Evolutionary conservation across 1,284 basidiomycete species (phyloP), one percentile per base, ranked within the genome.

Genomic region (Ustilago bromivora): DNA sequence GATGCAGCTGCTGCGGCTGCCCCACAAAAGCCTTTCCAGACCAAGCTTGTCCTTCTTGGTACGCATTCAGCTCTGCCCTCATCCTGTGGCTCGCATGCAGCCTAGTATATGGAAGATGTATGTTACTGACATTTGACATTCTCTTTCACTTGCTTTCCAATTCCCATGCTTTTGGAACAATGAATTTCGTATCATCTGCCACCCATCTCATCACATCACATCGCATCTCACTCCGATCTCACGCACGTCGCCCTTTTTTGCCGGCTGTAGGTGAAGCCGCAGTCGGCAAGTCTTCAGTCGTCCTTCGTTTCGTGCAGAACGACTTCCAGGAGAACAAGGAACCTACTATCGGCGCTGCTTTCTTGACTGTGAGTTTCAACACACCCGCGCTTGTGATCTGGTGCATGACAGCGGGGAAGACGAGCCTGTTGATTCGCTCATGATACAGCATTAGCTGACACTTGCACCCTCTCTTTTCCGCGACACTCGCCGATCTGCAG

Each of bases 251-350:
- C 19, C 43, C 11, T 7, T 46, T 7, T 8, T 46, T 46, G 35
- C 28, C 5, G 31, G n/a, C 17, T 28, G 15, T 61, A 96, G 94
- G 96, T 81, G 97, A 99, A 89, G 95, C 96, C 71, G 96, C 97
- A 66, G 97, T 99, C 63, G 97, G 97, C 77, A 99, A 99, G 89
- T 98, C 96, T n/a, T 98, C 96, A 32, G 92, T 99, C 67, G 97
- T 99, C 46, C 91, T 99, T 72, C 92, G 97, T 87, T 99, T 99
- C 86, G 96, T 98, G 87, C 85, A 92, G 86, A 94, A 96, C 88
- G 95, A 96, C 86, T 97, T 96, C 87, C 94, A 96, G 87, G 91
- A 93, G 73, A 96, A 96, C 90, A 96, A 96, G 88, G 95, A 97
- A 85, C 97, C 97, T 13, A 99, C 97, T 23, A 99, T 99, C 84